These are phyloP conservation scores for Aspergillus incahuasiensis DNA, from an alignment of 495 filamentous ascomycete species.

Conservation along the genomic window DNA sequence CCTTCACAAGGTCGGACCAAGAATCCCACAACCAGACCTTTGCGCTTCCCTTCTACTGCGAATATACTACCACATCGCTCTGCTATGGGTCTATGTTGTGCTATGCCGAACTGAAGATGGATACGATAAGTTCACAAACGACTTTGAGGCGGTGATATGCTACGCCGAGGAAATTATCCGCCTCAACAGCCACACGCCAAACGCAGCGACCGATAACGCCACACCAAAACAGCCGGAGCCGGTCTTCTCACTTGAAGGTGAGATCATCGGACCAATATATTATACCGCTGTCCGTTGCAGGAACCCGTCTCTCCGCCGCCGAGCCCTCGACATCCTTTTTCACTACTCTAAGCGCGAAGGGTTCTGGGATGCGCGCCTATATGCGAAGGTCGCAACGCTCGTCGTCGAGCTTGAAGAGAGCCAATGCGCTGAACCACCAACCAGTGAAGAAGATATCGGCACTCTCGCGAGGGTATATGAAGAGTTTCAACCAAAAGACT, in stretches of 20 bases:
- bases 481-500: not conserved
- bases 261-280: constrained; percentile 13
- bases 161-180: constrained; percentile 7
- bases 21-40: not conserved
- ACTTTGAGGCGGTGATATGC: constrained; percentile 5
- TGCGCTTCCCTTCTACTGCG: constrained; percentile 8
- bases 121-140: not conserved
- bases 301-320: constrained; percentile 7
- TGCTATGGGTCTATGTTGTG: constrained; percentile 2
- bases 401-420: constrained; percentile 14
- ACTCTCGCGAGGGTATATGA: constrained; percentile 5
- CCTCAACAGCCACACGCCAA: not conserved
- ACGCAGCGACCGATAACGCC: not conserved
- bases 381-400: not conserved
- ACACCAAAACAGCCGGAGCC: not conserved
- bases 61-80: constrained; percentile 6
- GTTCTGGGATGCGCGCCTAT: constrained; percentile 8
- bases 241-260: constrained; percentile 13
- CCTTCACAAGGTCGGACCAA: not conserved
- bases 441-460: constrained; percentile 6
- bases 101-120: not conserved
- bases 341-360: constrained; percentile 8
- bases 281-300: constrained; percentile 8
- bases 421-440: not conserved
- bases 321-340: constrained; percentile 7